phyloP scores from a whole-genome alignment of 352 stramenopile genomes.

The Phytophthora foliorum region DNA sequence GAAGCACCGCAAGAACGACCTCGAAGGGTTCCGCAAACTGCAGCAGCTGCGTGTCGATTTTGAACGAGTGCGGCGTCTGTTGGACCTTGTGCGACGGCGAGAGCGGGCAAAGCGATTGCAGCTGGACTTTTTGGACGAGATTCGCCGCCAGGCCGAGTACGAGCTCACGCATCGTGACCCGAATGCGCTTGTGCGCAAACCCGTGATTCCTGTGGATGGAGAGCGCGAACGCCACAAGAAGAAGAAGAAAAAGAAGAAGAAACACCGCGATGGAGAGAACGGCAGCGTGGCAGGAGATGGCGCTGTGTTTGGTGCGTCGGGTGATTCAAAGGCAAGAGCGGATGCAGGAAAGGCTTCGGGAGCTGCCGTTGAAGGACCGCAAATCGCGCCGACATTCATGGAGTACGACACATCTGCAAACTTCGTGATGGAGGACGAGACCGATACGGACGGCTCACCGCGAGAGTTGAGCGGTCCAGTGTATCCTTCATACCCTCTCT shows the following conservation, averaged over 20 bases:
- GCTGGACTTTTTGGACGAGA: constrained; percentile 87
- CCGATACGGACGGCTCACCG: constrained; percentile 40
- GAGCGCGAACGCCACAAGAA: constrained; percentile 63
- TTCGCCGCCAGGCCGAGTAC: constrained; percentile 70
- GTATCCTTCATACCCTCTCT: constrained; percentile 77
- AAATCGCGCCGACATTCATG: constrained; percentile 67
- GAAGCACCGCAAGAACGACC: constrained; percentile 97
- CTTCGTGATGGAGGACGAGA: constrained; percentile 58
- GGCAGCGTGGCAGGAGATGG: constrained; percentile 18
- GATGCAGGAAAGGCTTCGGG: constrained; percentile 22
- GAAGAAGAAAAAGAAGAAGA: constrained; percentile 82
- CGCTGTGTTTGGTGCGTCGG: background rate
- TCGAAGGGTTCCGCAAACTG: constrained; percentile 96
- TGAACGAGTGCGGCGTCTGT: constrained; percentile 86
- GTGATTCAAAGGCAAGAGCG: constrained; percentile 21
- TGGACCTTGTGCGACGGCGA: constrained; percentile 87
- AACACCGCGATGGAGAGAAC: constrained; percentile 62
- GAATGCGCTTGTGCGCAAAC: constrained; percentile 56
- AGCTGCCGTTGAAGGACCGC: constrained; percentile 38
- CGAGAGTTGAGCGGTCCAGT: constrained; percentile 40
- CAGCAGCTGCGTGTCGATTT: constrained; percentile 95
- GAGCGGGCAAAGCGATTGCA: constrained; percentile 88
- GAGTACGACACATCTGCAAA: constrained; percentile 80
- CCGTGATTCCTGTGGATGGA: constrained; percentile 61
- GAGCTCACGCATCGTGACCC: constrained; percentile 59